Evolutionary conservation across 257 asterid species (phyloP), one percentile per base, ranked within the genome.

Genomic region (Nicotiana benthamiana): DNA sequence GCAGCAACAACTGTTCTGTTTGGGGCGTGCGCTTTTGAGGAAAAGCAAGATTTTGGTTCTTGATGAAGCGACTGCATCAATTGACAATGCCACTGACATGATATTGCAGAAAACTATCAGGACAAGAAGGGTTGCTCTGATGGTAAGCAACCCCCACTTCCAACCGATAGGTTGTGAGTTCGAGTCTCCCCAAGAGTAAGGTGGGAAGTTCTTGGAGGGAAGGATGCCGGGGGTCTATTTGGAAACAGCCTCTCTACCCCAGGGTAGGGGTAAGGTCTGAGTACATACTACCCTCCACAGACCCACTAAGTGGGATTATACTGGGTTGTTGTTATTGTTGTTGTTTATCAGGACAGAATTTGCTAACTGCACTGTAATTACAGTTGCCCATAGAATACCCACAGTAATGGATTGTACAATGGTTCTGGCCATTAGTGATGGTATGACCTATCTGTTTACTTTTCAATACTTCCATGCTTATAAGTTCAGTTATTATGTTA

Each of bases 31-130:
- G 80, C 92, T 95, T 26, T 90, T 95, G 36, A 93, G 94, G 93
- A 93, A 90, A 83, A 90, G 95, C 91, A 90, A 86, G 86, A 85
- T 95, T 74, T 85, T 95, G 75, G 98, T 95, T 48, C 96, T 95
- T 16, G 98, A 93, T 46, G 98, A 95, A 86, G 99, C 99, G n/a
- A 95, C 98, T 8, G 94, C 99, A 43, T 93, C 98, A n/a, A 98
- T 95, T 26, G 99, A 95, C 87, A 92, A 98, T 3, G 97, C 97
- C 59, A 95, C 99, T 0, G 97, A 95, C 80, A 93, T 89, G 80
- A 80, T 91, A 66, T 92, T 95, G n/a, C 97, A 92, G 68, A 92
- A 86, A 43, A 93, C 98, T 15, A 93, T 95, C 10, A 89, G 88
- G 48, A 83, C 83, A 7, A n/a, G n/a, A n/a, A n/a, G n/a, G n/a